Base-by-base conservation (phyloP, 192 early-diverging fungal species). In the Rhizophagus clarus region DNA sequence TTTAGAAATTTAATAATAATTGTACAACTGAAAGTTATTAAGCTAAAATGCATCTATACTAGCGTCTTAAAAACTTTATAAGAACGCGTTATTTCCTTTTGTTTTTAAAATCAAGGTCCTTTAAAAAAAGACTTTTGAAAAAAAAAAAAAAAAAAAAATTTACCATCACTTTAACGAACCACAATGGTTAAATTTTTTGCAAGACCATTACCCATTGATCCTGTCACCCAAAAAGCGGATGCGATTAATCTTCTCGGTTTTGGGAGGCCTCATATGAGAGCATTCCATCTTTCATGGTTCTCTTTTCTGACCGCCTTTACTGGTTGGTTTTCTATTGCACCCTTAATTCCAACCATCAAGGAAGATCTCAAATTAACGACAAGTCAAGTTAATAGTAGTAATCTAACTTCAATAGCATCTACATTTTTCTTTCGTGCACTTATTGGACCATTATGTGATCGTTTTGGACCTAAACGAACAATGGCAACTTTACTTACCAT, bases 301-400 rank as follows among this genome's bases (percentile, higher is more conserved):
- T 81, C 80, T 8, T 88, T 86, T 69, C 74, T 86, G 60, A 79
- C 76, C 15, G 87, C 87, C 24, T 88, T 87, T 28, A 80, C 63
- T n/a, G 77, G 82, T 0, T 93, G 92, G 92, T 93, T 91, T 61
- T 87, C 92, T 26, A 84, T 90, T 34, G 83, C 91, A 31, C 89
- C 92, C 2, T 74, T 93, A 14, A 83, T 87, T 71, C 80, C 83
- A 3, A 89, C 90, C 71, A 88, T 93, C 72, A 81, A 68, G 60
- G 69, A 82, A 2, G 90, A 93, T 61, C 67, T 93, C 9, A 86
- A 88, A 0, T 72, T 93, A 64, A 81, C 84, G 12, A 77, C 78
- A 40, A 63, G 31, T 15, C 80, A 92, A 77, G 68, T 88, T 24
- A 77, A 82, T 28, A 66, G 84, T 68, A 80, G 88, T 29, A 87